Percentiles rank a stretch among this genome's conserved stretches.
Evolutionary conservation across 2,329 filamentous ascomycete species (phyloP).

Genomic region (Rhytidhysteron rufulum): DNA sequence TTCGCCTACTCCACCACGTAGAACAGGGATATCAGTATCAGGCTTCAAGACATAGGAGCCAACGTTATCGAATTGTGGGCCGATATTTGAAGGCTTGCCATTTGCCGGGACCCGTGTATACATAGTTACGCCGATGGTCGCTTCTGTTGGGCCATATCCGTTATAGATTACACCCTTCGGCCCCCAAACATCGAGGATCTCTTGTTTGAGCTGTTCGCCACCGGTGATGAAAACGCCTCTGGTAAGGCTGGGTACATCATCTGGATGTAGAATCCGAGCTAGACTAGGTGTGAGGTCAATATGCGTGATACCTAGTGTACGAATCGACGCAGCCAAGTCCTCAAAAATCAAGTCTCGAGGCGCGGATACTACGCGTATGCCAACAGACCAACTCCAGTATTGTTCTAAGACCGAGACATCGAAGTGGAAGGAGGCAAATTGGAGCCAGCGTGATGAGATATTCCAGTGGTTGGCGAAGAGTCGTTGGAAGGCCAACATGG

Average conservation of each 20-base stretch:
- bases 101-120: constrained; percentile 74
- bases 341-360: constrained; percentile 82
- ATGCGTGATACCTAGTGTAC: constrained; percentile 72
- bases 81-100: constrained; percentile 84
- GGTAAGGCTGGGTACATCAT: constrained; percentile 75
- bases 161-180: constrained; percentile 80
- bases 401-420: constrained; percentile 92
- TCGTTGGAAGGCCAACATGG: constrained; percentile 79
- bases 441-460: constrained; percentile 71
- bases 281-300: constrained; percentile 89
- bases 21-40: constrained; percentile 65
- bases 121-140: constrained; percentile 90
- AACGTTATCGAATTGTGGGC: constrained; percentile 81
- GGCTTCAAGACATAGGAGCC: constrained; percentile 74
- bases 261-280: constrained; percentile 71
- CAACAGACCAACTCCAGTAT: constrained; percentile 93
- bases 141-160: constrained; percentile 84
- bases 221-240: constrained; percentile 89
- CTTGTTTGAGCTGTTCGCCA: constrained; percentile 81
- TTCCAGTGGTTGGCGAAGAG: constrained; percentile 76
- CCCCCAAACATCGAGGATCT: constrained; percentile 85
- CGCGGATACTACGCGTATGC: constrained; percentile 77
- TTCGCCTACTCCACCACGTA: constrained; percentile 78
- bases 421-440: constrained; percentile 93
- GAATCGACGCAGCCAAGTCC: constrained; percentile 71